A percentile compares a stretch with the other conserved stretches of the same genome.
Evolutionary conservation across 1,284 basidiomycete genomes (phyloP).

Genomic region (Inonotus hispidus): DNA sequence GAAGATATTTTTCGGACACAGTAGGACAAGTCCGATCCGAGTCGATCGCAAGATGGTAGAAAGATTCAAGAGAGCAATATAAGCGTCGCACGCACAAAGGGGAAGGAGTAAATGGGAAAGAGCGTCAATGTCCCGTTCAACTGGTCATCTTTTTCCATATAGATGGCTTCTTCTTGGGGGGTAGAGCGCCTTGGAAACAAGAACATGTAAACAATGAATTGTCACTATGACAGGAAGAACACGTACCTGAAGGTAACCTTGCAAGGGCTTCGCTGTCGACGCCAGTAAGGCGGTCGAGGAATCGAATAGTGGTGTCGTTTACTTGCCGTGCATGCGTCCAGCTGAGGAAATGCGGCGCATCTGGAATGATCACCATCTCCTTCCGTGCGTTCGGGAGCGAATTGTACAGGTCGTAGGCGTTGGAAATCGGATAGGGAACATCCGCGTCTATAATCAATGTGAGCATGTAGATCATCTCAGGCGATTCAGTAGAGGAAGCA

Average conservation of each 20-base stretch:
- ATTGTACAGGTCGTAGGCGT: slow-evolving; percentile 18
- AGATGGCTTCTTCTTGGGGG: not conserved
- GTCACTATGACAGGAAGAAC: not conserved
- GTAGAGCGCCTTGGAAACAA: not conserved
- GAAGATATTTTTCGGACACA: too few species aligned
- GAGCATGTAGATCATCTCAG: not conserved
- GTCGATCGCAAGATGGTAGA: too few species aligned
- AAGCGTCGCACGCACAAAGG: too few species aligned
- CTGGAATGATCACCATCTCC: slow-evolving; percentile 18
- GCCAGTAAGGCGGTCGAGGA: slow-evolving; percentile 20
- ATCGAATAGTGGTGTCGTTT: slow-evolving; percentile 18
- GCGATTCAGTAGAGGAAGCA: slow-evolving; percentile 3
- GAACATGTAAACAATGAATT: too few species aligned
- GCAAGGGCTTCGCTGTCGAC: slow-evolving; percentile 12
- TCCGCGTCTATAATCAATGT: not conserved
- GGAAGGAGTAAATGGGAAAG: too few species aligned
- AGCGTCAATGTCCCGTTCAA: not conserved
- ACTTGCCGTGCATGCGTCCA: slow-evolving; percentile 21
- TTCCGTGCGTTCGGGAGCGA: slow-evolving; percentile 18
- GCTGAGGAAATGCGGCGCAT: slow-evolving; percentile 20
- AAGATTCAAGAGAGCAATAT: too few species aligned
- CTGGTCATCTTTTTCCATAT: not conserved
- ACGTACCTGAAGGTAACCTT: not conserved
- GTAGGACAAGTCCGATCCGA: too few species aligned
- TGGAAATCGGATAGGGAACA: slow-evolving; percentile 5